Percentiles rank a stretch among this genome's conserved stretches.
Evolutionary conservation across 2,329 filamentous ascomycete species (phyloP).

Genomic region (Aspergillus bombycis): DNA sequence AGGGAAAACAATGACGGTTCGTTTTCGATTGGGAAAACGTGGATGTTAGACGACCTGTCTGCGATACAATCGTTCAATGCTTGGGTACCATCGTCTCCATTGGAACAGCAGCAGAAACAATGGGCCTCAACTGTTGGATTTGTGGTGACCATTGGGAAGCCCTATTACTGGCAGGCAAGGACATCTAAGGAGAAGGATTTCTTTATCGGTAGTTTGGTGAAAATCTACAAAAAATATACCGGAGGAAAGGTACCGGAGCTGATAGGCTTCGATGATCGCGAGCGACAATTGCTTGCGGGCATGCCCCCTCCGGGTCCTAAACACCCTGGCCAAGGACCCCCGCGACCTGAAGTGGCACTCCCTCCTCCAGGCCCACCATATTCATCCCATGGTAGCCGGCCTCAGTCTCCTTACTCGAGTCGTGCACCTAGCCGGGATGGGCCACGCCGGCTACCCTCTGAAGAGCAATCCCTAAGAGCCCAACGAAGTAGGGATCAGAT

Average conservation of each 20-base stretch:
- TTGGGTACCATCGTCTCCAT: constrained; percentile 58
- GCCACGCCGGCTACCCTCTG: constrained; percentile 35
- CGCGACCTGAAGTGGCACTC: constrained; percentile 27
- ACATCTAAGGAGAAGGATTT: constrained; percentile 97
- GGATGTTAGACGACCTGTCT: constrained; percentile 89
- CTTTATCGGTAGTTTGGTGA: constrained; percentile 93
- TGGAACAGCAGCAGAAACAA: constrained; percentile 64
- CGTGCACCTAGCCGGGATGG: constrained; percentile 44
- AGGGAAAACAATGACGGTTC: constrained; percentile 91
- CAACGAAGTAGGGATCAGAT: constrained; percentile 47
- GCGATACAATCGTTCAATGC: constrained; percentile 81
- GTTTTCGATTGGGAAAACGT: constrained; percentile 98
- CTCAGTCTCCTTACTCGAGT: constrained; percentile 34
- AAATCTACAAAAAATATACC: constrained; percentile 96
- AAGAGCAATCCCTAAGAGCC: constrained; percentile 40
- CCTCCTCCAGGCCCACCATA: constrained; percentile 33
- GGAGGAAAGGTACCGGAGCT: constrained; percentile 79
- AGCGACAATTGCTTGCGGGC: constrained; percentile 75
- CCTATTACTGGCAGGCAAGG: constrained; percentile 95
- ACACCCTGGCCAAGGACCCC: constrained; percentile 25
- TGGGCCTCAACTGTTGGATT: constrained; percentile 88
- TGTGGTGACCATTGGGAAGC: constrained; percentile 83
- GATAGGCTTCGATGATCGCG: constrained; percentile 77
- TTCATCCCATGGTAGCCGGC: constrained; percentile 30
- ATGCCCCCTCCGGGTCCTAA: constrained; percentile 33